Percentiles rank a stretch among this genome's conserved stretches.
Evolutionary conservation across 352 stramenopile species (phyloP).

Genomic region (Phytopythium delawarense): DNA sequence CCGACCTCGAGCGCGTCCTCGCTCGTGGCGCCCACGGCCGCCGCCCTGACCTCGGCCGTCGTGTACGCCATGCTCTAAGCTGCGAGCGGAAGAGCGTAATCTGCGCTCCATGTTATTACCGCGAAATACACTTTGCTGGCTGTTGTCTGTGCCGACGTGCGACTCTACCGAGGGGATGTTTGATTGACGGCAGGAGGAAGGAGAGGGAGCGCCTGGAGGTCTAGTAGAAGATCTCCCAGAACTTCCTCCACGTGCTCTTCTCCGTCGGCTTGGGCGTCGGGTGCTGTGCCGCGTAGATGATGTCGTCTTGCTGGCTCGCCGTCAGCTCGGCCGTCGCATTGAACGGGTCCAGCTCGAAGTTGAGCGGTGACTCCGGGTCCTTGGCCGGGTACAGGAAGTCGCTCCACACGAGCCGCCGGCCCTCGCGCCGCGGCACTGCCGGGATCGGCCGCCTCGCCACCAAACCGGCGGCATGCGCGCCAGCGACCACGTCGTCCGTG

Average conservation of each 20-base stretch:
- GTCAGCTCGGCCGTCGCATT: conserved; percentile 6
- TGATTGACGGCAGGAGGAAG: background rate
- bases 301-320: conserved; percentile 5
- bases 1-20: conserved; percentile 9
- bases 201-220: background rate
- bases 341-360: conserved; percentile 18
- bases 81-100: conserved; percentile 2
- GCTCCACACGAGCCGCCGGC: conserved; percentile 8
- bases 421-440: background rate
- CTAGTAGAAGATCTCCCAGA: conserved; percentile 8
- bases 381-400: conserved; percentile 13
- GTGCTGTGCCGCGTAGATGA: conserved; percentile 4
- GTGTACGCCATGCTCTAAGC: conserved; percentile 37
- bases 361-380: conserved; percentile 11
- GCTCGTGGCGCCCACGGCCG: conserved; percentile 16
- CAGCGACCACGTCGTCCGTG: no score
- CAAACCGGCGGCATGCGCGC: background rate
- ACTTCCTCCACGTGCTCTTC: conserved; percentile 6
- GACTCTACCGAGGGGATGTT: background rate
- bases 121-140: conserved; percentile 2
- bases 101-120: conserved; percentile 7
- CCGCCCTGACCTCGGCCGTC: conserved; percentile 21
- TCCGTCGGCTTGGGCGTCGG: conserved; percentile 1
- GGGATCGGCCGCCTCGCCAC: background rate
- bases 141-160: background rate